phyloP scores from a whole-genome alignment of 495 filamentous ascomycete species.

The Neurospora tetraspora region DNA sequence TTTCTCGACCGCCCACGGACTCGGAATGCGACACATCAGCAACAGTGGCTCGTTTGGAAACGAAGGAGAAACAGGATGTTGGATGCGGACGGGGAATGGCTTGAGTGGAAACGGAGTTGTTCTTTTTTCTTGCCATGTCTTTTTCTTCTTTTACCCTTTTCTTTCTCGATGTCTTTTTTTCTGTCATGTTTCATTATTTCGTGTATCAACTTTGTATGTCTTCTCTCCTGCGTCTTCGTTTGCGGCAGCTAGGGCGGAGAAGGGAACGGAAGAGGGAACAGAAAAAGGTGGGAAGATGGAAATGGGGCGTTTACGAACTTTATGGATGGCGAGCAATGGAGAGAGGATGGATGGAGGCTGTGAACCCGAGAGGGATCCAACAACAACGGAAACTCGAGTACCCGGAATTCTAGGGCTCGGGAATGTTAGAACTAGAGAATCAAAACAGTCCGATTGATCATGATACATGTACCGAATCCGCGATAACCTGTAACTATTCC shows the following conservation, averaged over 20 bases:
- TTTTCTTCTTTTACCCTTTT: slow-evolving; percentile 22
- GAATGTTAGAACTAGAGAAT: background rate
- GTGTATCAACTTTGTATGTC: slow-evolving; percentile 4
- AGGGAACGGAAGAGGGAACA: background rate
- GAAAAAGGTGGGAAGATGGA: background rate
- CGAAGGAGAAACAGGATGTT: background rate
- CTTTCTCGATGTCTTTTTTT: slow-evolving; percentile 16
- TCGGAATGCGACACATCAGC: background rate
- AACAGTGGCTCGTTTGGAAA: background rate
- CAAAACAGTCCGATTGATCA: background rate
- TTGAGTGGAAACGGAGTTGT: background rate
- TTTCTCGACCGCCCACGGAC: background rate
- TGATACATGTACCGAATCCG: background rate
- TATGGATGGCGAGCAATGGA: background rate
- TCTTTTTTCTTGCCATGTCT: slow-evolving; percentile 2
- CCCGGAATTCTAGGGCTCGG: background rate
- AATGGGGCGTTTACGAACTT: background rate
- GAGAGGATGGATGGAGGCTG: background rate
- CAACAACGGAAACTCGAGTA: background rate
- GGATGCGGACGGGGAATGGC: background rate
- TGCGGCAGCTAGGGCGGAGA: background rate
- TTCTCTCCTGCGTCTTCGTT: background rate
- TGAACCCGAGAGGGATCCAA: background rate
- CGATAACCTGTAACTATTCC: background rate
- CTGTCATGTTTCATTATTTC: slow-evolving; percentile 8